Base-by-base conservation (phyloP, 768 basidiomycete genomes). In the Hericium erinaceus region DNA sequence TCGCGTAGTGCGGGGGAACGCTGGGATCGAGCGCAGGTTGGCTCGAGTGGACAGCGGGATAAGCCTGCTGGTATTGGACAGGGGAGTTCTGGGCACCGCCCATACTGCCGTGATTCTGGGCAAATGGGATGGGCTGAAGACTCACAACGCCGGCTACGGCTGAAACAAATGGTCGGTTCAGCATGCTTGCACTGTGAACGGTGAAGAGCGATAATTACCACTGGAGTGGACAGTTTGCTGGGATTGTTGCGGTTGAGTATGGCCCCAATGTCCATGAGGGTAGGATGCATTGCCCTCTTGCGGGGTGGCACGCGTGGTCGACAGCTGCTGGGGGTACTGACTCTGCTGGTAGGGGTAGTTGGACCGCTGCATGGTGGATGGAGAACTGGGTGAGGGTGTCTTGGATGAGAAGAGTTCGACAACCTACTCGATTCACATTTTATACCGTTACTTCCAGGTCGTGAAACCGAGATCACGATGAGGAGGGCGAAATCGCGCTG, bases 1-100 rank as follows among this genome's bases (percentile, higher is more conserved):
- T 53, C 58, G 57, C 54, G 40, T 41, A 61, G 50, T 61, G 62
- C 7, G 57, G 2, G 52, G 60, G 62, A 13, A 61, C 62, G 22
- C 50, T 51, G 22, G 62, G 59, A 24, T 57, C 60, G 38, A 62
- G 13, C 13, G 16, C 16, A 37, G 26, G 50, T 28, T 16, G 9
- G 11, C n/a, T 38, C 15, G 18, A 20, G 13, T 51, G 18, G 10
- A 9, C 49, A 15, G 18, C 24, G 4, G 20, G 20, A 24, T 51
- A 37, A 15, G 49, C 18, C 12, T 51, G 49, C 24, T 24, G 24
- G 24, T 51, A 51, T 26, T 24, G 20, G 26, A 9, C 44, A n/a
- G 5, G 18, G 11, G 49, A 15, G 49, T 51, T 24, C 24, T 18
- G 20, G 16, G 49, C 15, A 16, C n/a, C 22, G 22, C 44, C 44